Base-by-base conservation (phyloP, 768 basidiomycete genomes). In the Cystoderma amianthinum region DNA sequence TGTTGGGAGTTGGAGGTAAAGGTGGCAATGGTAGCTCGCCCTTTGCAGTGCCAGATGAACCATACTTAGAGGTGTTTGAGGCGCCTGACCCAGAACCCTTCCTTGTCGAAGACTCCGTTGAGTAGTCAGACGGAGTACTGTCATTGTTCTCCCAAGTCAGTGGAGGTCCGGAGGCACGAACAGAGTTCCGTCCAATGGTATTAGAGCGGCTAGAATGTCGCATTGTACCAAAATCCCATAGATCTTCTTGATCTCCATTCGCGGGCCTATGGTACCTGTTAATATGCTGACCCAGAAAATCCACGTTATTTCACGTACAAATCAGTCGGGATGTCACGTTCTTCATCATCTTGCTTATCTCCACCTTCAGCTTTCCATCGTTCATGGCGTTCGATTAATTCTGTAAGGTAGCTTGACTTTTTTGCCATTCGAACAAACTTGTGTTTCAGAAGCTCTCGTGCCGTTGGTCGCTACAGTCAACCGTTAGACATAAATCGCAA, bases 161-260 rank as follows among this genome's bases (percentile, higher is more conserved):
- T 16, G 80, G 77, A 12, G 82, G 81, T 1, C 83, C 83, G 30
- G 82, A 74, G 32, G 74, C 65, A 39, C 72, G 73, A 47, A 78
- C 62, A 42, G 74, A 73, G 50, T 71, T 76, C 32, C 67, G 61
- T n/a, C 87, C 87, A 35, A 89, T 71, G 12, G 88, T 88, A 15
- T 64, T 68, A 43, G 64, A 58, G 49, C 72, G 64, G 34, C 71
- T 63, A 32, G 76, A 77, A 53, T 92, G 83, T 43, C 89, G 85
- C 35, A 98, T 85, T 5, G 95, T 98, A 11, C 95, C 95, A 62
- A 97, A 96, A 58, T 98, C 95, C 95, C 95, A 98, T 23, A 97
- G 65, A 48, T 94, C 91, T 39, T 89, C 88, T 2, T 74, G 70
- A 49, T 86, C 84, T 25, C 70, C 72, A 41, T 68, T 68, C 10